Base-by-base conservation (phyloP, 2,329 filamentous ascomycete genomes). In the Exserohilum turcica region DNA sequence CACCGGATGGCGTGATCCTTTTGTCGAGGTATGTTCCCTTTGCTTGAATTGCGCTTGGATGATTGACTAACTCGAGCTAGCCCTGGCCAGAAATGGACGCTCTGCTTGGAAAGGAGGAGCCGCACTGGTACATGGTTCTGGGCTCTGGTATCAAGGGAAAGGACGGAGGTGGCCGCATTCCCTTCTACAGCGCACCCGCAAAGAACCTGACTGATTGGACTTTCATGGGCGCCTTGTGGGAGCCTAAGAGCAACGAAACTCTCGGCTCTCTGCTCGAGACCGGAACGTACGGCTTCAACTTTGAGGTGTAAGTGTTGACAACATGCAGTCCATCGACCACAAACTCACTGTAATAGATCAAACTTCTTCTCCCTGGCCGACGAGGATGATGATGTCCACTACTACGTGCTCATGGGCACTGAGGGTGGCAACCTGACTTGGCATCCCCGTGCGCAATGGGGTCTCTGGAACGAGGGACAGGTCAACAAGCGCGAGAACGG, bases 121-220 rank as follows among this genome's bases (percentile, higher is more conserved):
- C 77, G 3, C 77, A 79, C 51, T 80, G 76, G 66, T 80, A 76
- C 53, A 73, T 76, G 24, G 77, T 78, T 10, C 72, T 79, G 35
- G 78, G 78, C 2, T 78, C 76, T 28, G 78, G 78, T 12, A 79
- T 80, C 68, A 79, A 78, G 56, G 77, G 71, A 21, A 74, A 78
- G 21, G 75, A 73, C 2, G 76, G 78, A 9, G 78, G 77, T 5
- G 76, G 78, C 10, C 72, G 78, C 18, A 79, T 80, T 44, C 78
- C 78, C 8, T 73, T 80, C 48, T 80, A 78, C 67, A 76, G 70
- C 50, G 78, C 77, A 40, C 76, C 78, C 19, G 71, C 76, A 9
- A 74, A 61, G 45, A 70, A 80, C 44, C 51, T 79, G 51, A 79
- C 78, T 2, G 65, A 76, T 47, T 80, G 78, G 78, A 78, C 75